Percentiles rank a stretch among this genome's conserved stretches.
These are phyloP conservation scores for Candida multigemmis DNA, from an alignment of 805 yeast genomes.

Conservation along the genomic window DNA sequence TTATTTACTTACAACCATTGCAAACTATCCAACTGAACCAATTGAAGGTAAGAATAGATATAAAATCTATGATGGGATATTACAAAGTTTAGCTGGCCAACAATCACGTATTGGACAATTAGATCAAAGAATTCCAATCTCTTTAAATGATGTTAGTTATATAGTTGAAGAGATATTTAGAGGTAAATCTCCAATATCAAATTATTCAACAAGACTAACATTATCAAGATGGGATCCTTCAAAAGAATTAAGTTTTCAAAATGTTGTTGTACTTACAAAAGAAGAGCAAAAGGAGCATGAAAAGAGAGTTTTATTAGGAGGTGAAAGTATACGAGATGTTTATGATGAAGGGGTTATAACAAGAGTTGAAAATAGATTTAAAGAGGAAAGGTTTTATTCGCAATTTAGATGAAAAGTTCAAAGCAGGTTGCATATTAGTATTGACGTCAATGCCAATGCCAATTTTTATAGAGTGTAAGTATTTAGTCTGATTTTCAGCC, in stretches of 20 bases:
- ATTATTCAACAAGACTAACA: slow-evolving; percentile 70
- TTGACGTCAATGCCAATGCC: no score
- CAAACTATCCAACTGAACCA: slow-evolving; percentile 89
- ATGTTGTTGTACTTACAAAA: slow-evolving; percentile 79
- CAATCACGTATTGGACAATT: slow-evolving; percentile 65
- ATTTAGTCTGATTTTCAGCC: no score
- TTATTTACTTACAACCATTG: slow-evolving; percentile 63
- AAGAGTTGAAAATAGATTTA: slow-evolving; percentile 52
- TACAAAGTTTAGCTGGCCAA: slow-evolving; percentile 82
- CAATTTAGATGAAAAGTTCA: slow-evolving; percentile 25
- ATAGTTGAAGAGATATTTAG: slow-evolving; percentile 86
- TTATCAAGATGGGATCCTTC: slow-evolving; percentile 79
- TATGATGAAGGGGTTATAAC: slow-evolving; percentile 53
- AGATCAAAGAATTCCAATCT: slow-evolving; percentile 70
- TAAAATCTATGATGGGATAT: slow-evolving; percentile 75
- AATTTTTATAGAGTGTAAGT: no score
- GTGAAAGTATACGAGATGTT: slow-evolving; percentile 52
- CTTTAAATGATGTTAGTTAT: slow-evolving; percentile 67
- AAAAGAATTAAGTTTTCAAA: slow-evolving; percentile 58
- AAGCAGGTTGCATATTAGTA: no score
- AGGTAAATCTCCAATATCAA: slow-evolving; percentile 84
- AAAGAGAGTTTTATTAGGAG: slow-evolving; percentile 59
- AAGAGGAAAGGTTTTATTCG: slow-evolving; percentile 68
- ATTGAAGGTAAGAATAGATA: slow-evolving; percentile 83
- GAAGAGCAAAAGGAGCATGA: slow-evolving; percentile 84